A percentile compares a stretch with the other conserved stretches of the same genome.
These are phyloP conservation scores for Thielaviopsis euricoi DNA, from an alignment of 2,329 filamentous ascomycete species.

Conservation along the genomic window DNA sequence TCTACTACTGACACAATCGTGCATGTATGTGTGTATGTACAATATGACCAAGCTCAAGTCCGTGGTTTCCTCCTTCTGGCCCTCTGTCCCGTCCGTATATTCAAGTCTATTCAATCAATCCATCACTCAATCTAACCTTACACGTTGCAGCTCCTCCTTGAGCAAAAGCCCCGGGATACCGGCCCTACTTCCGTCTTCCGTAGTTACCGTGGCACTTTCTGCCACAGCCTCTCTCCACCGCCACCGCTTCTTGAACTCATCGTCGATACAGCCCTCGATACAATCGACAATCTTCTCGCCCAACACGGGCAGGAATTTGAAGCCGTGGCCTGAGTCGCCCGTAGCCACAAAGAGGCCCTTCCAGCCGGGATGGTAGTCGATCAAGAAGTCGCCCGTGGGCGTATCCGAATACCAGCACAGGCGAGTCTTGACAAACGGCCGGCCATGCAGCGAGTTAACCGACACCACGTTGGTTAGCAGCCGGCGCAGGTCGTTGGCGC, in stretches of 20 bases:
- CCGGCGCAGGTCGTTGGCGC: constrained; percentile 40
- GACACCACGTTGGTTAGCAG: constrained; percentile 42
- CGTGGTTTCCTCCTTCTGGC: background rate
- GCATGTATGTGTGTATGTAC: too few relatives aligned
- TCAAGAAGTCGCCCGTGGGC: constrained; percentile 51
- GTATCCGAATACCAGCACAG: constrained; percentile 69
- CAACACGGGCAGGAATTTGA: constrained; percentile 53
- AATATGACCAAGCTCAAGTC: too few relatives aligned
- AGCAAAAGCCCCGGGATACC: constrained; percentile 24
- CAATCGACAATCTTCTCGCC: constrained; percentile 45
- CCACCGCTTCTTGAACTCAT: constrained; percentile 40
- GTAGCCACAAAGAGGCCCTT: constrained; percentile 43
- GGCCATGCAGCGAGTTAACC: constrained; percentile 32
- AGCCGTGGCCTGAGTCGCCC: constrained; percentile 47
- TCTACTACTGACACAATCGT: too few relatives aligned
- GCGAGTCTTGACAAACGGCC: constrained; percentile 44
- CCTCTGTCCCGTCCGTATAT: background rate
- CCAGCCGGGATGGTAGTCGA: constrained; percentile 50
- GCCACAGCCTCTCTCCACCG: constrained; percentile 37
- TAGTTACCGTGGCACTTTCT: constrained; percentile 13
- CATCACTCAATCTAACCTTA: background rate
- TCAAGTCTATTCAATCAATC: background rate
- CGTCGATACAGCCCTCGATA: constrained; percentile 27
- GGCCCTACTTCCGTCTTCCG: constrained; percentile 29
- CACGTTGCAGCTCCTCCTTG: constrained; percentile 19